Evolutionary conservation across 2,329 filamentous ascomycete genomes (phyloP), one percentile per base, ranked within the genome.

Genomic region (Teratosphaeria pseudoeucalypti): DNA sequence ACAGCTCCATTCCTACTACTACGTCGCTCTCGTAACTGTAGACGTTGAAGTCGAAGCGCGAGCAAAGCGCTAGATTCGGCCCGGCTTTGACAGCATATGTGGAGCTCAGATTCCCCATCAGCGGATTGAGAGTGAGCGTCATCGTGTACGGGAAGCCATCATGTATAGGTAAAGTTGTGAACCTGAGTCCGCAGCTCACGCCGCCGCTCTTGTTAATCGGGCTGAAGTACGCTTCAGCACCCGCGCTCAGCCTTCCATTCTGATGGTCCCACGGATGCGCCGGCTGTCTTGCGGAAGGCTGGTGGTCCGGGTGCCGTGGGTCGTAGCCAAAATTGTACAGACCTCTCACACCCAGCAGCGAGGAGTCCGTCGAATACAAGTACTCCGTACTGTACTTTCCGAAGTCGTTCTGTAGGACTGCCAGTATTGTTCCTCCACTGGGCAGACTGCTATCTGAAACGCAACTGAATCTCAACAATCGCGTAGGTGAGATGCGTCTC

Each of bases 1-100:
- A 99, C 52, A 97, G 78, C 76, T 99, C 94, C 77, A 90, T 89
- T 14, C 94, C 94, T 27, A 97, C 82, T 29, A 91, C 87, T 79
- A 96, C 87, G 60, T 94, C 89, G 71, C 90, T 96, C 77, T 99
- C 94, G 77, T 96, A 99, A 72, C 90, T 96, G 76, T 96, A 97
- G 56, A 96, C 88, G 70, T 99, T 99, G 76, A 99, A 99, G 70
- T 95, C 91, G 76, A 97, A 92, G 56, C 88, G 85, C 26, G 91
- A 95, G 64, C 91, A 94, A 56, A 99, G 82, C 11, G 90, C 89
- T 66, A 95, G 84, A 68, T 90, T 85, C 37, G 83, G 83, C 2
- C 90, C 90, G 1, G 92, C 92, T 69, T 90, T 88, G 55, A 97
- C 89, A 0, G 94, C 89, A 72, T 99, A 99, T 16, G 86, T 95